Base-by-base conservation (phyloP, 345 rosid species). In the Pistacia atlantica region DNA sequence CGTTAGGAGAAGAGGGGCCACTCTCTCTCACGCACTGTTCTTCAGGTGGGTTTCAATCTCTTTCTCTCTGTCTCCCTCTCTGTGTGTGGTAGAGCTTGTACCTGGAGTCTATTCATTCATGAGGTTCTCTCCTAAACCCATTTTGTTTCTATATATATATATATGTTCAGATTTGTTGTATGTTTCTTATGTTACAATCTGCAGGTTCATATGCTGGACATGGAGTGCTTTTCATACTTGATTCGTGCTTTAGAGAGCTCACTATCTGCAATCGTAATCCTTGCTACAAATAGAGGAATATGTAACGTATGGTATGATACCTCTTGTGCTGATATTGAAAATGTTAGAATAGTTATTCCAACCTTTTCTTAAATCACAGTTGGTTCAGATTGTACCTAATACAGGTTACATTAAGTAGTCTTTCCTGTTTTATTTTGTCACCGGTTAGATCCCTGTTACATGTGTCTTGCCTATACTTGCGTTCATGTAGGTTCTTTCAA, bases 161-260 rank as follows among this genome's bases (percentile, higher is more conserved):
- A 25, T 25, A 25, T 25, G 42, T 76, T n/a, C 54, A 1, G 13
- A 16, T 68, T 59, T 71, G 46, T 17, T 55, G 63, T 45, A 13
- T 17, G 4, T 67, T 74, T 78, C 60, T 55, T 16, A 71, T 79
- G 65, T 69, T 64, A 18, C 12, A 49, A 62, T 80, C 73, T 65
- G 68, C 86, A 96, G 98, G 99, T 96, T 46, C 98, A 96, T 79
- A 96, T 94, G 99, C 88, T 96, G 86, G 99, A 96, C 81, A 91
- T 96, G 99, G 98, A 96, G 85, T 96, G 98, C 82, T 96, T 93
- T 79, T 94, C 98, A 0, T 96, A 96, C 85, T 73, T 96, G 77
- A 96, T 93, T 87, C 97, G 99, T 77, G 99, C 99, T 60, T 85
- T 96, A 62, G 99, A 93, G 87, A 96, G 99, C 81, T 92, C 99